Base-by-base conservation (phyloP, 2,329 filamentous ascomycete genomes). In the Cladophialophora exuberans region DNA sequence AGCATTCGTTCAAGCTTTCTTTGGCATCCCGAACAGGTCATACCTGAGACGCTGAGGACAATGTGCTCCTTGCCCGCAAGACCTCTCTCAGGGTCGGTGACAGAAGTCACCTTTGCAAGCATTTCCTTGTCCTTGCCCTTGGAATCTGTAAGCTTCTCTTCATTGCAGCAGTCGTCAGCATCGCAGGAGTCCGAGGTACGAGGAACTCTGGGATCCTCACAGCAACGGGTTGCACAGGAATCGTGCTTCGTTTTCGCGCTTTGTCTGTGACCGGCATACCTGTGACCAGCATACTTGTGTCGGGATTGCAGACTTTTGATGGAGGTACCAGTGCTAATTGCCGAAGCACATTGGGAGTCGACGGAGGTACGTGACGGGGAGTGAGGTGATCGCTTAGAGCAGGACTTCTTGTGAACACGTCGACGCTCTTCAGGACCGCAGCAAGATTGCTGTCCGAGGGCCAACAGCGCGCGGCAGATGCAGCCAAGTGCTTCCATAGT, bases 401-500 rank as follows among this genome's bases (percentile, higher is more conserved):
- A n/a, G n/a, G n/a, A n/a, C n/a, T n/a, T n/a, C n/a, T n/a, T n/a
- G n/a, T n/a, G n/a, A n/a, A n/a, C n/a, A 15, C 10, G 13, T 33
- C 15, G 36, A 50, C 31, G 48, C 22, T 20, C 44, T 48, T 38
- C 20, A 15, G 3, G 23, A 52, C 52, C 15, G 55, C 49, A 26
- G 43, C 22, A 54, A 66, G 54, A 44, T 64, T 61, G 28, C 53
- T 64, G n/a, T n/a, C n/a, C n/a, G n/a, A n/a, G n/a, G n/a, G n/a
- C n/a, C n/a, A n/a, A n/a, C n/a, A n/a, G n/a, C n/a, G n/a, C n/a
- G 13, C 63, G 62, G 42, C 65, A 66, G 41, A 67, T 66, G 52
- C 65, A 67, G 30, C 57, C 58, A 38, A 62, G 63, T 39, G 59
- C 54, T 28, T 64, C 61, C n/a, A 67, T 61, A 58, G 65, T 65